phyloP scores from a whole-genome alignment of 768 basidiomycete species.

The Calvatia gigantea region DNA sequence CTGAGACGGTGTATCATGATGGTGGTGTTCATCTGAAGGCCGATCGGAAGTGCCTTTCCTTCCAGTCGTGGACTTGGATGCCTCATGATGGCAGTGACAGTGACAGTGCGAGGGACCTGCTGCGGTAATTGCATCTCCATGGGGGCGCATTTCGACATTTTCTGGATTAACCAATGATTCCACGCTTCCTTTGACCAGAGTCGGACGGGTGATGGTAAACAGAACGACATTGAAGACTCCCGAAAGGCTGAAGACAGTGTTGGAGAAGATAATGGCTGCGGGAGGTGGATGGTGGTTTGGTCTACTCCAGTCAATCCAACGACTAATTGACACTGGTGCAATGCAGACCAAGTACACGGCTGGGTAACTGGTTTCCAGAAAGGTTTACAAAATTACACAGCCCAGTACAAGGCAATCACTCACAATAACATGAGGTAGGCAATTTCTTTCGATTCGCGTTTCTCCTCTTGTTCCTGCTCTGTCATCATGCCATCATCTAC shows the following conservation, averaged over 20 bases:
- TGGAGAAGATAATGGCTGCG: constrained; percentile 34
- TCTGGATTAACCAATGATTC: background rate
- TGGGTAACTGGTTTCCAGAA: constrained; percentile 34
- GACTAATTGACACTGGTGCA: constrained; percentile 38
- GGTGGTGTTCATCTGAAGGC: too few relatives aligned
- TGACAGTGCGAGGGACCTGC: too few relatives aligned
- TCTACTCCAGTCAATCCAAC: constrained; percentile 33
- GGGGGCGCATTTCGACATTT: background rate
- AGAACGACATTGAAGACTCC: constrained; percentile 44
- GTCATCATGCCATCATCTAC: constrained; percentile 11
- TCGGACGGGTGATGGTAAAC: constrained; percentile 26
- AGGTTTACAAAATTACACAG: background rate
- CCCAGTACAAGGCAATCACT: constrained; percentile 21
- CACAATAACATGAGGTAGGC: constrained; percentile 48
- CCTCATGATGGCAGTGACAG: too few relatives aligned
- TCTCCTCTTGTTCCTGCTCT: constrained; percentile 22
- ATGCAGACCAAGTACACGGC: constrained; percentile 37
- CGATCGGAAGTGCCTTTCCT: background rate
- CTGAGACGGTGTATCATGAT: too few relatives aligned
- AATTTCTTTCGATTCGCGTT: constrained; percentile 22
- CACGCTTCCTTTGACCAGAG: constrained; percentile 14
- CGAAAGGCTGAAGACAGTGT: constrained; percentile 38
- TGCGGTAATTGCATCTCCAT: too few relatives aligned
- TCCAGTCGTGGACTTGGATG: background rate
- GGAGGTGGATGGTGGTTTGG: constrained; percentile 25